phyloP scores from a whole-genome alignment of 192 early-diverging fungal species.

The Mortierella antarctica region DNA sequence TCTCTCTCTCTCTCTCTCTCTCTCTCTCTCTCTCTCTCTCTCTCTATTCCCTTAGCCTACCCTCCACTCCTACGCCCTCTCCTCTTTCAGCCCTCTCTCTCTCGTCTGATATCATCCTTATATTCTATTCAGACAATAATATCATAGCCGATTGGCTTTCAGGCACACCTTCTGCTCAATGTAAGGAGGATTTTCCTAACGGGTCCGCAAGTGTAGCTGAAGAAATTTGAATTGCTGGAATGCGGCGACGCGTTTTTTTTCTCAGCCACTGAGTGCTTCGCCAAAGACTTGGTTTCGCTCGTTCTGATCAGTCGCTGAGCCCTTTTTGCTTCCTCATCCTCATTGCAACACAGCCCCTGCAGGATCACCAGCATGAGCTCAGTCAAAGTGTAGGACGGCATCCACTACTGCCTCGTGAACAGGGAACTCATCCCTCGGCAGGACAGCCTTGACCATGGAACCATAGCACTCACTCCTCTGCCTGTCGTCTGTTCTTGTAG shows the following conservation, averaged over 20 bases:
- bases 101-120: too few relatives aligned
- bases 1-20: too few relatives aligned
- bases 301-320: too few relatives aligned
- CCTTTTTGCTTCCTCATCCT: too few relatives aligned
- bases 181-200: too few relatives aligned
- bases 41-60: background rate
- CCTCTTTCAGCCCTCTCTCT: background rate
- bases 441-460: background rate
- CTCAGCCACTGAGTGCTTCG: background rate
- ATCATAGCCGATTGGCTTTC: too few relatives aligned
- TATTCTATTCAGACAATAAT: too few relatives aligned
- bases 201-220: too few relatives aligned
- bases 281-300: background rate
- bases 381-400: conserved; percentile 41
- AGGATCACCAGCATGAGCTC: conserved; percentile 33
- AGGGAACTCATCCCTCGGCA: too few relatives aligned
- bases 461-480: background rate
- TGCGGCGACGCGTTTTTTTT: background rate
- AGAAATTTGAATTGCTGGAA: too few relatives aligned
- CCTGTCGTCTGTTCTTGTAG: conserved; percentile 40
- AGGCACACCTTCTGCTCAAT: too few relatives aligned
- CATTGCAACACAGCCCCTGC: background rate
- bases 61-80: background rate
- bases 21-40: background rate
- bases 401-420: background rate